A percentile compares a stretch with the other conserved stretches of the same genome.
Evolutionary conservation across 2,329 filamentous ascomycete species (phyloP).

Genomic region (Paraconiothyrium sp.): DNA sequence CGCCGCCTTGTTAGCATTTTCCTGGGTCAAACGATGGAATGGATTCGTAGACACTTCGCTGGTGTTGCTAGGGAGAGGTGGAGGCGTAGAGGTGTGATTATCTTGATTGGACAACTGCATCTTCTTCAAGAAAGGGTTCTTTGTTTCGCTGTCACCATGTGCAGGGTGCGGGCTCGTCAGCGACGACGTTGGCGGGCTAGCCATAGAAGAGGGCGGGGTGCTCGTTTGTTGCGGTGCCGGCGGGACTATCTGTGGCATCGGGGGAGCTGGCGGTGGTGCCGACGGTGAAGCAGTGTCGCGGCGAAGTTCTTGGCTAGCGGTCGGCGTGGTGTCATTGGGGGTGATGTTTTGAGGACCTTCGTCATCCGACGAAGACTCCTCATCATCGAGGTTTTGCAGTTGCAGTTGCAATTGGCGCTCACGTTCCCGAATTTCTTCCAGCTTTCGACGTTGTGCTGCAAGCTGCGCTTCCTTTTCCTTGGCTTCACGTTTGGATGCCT

Average conservation of each 20-base stretch:
- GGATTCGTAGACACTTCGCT: slow-evolving; percentile 79
- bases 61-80: slow-evolving; percentile 52
- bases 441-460: slow-evolving; percentile 85
- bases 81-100: slow-evolving; percentile 53
- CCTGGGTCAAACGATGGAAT: slow-evolving; percentile 85
- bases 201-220: slow-evolving; percentile 59
- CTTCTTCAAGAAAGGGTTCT: slow-evolving; percentile 94
- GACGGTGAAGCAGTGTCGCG: slow-evolving; percentile 51
- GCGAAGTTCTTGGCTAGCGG: slow-evolving; percentile 64
- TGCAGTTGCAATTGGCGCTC: slow-evolving; percentile 90
- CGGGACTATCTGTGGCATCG: slow-evolving; percentile 46
- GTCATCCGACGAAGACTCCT: slow-evolving; percentile 75
- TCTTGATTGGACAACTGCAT: slow-evolving; percentile 75
- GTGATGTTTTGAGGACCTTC: slow-evolving; percentile 78
- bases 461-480: slow-evolving; percentile 89
- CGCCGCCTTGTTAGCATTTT: slow-evolving; percentile 61
- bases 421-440: slow-evolving; percentile 88
- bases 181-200: slow-evolving; percentile 59
- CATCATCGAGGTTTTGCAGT: slow-evolving; percentile 80
- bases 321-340: slow-evolving; percentile 67
- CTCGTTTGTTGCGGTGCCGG: slow-evolving; percentile 43
- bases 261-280: slow-evolving; percentile 61
- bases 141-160: slow-evolving; percentile 78
- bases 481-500: slow-evolving; percentile 84
- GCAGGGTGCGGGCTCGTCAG: slow-evolving; percentile 59